Base-by-base conservation (phyloP, 164 flowering plant species). In the Saururus chinensis region DNA sequence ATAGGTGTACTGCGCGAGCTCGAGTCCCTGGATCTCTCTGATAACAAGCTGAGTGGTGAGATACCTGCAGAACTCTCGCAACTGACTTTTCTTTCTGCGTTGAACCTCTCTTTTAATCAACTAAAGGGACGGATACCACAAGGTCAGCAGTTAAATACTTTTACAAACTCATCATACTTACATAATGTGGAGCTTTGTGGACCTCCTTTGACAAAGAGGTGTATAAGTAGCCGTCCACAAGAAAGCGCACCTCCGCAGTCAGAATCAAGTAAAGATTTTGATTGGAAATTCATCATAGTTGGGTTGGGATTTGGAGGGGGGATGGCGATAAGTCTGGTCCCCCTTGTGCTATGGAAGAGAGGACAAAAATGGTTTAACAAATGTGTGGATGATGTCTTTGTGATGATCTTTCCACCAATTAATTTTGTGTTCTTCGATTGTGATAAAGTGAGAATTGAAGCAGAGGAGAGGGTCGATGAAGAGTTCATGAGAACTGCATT, bases 161-260 rank as follows among this genome's bases (percentile, higher is more conserved):
- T 64, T 19, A 1, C n/a, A 6, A 19, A 20, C 14, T 42, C 17
- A 40, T 63, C 65, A 1, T 71, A 55, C 20, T n/a, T 45, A 21
- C 64, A 57, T 2, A 71, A 67, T 17, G 0, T 12, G 9, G 65
- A 61, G n/a, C 58, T 71, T 12, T 67, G 74, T 41, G 71, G 71
- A 17, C 19, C 19, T 7, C 71, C 63, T 51, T 13, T 66, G 57
- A 16, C 56, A n/a, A 59, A 3, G 21, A n/a, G 19, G 19, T 64
- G 67, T 23, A 4, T 9, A 13, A 0, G 24, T 14, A 11, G 14
- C 20, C 8, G 16, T 12, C 4, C 30, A 4, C 51, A 7, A 20
- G 21, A n/a, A 1, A 7, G 10, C 0, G 23, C 14, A 37, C 4
- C 19, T 26, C 4, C 48, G 12, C 41, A n/a, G 16, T 13, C 21